Evolutionary conservation across 371 early-diverging fungal genomes (phyloP), one percentile per base, ranked within the genome.

Genomic region (Mucor saturninus): DNA sequence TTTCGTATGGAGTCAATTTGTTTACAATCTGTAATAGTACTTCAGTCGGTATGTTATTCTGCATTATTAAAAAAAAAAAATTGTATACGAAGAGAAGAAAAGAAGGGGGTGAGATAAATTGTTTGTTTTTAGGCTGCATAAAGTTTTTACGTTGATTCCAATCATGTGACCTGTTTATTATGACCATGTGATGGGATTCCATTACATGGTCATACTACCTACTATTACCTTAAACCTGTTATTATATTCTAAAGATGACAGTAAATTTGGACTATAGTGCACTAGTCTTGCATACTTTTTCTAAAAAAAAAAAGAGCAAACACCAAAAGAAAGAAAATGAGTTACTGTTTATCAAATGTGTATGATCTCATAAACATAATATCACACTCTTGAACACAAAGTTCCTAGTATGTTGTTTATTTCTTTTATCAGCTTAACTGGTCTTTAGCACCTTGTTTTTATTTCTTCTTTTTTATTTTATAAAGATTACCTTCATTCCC

Each of bases 1-100:
- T 65, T 11, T 65, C 65, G 14, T 40, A 10, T 48, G 56, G 60
- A 28, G 46, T 13, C 4, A 65, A 29, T 29, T 60, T 42, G 11
- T 32, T 32, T 26, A 42, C 42, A 31, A 65, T 60, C 40, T 65
- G 54, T 5, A 65, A 48, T 4, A 65, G 26, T 38, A 65, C 2
- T 37, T 65, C 65, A 8, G 50, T 59, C 7, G 65, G 60, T 39
- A 62, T 32, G n/a, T 21, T 26, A 2, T 26, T 37, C n/a, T 46
- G n/a, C 5, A 9, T 21, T 26, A 46, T 46, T 21, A 21, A 21
- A 21, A 21, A 21, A 21, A 21, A 21, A 30, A 30, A 21, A 5
- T 4, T 3, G 9, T 26, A 46, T 26, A 21, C 7, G 30, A 50
- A 31, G 31, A 52, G 37, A 35, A 32, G 31, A 32, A 52, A 8